Percentiles rank a stretch among this genome's conserved stretches.
phyloP scores from a whole-genome alignment of 805 yeast genomes.

The Yarrowia osloensis region DNA sequence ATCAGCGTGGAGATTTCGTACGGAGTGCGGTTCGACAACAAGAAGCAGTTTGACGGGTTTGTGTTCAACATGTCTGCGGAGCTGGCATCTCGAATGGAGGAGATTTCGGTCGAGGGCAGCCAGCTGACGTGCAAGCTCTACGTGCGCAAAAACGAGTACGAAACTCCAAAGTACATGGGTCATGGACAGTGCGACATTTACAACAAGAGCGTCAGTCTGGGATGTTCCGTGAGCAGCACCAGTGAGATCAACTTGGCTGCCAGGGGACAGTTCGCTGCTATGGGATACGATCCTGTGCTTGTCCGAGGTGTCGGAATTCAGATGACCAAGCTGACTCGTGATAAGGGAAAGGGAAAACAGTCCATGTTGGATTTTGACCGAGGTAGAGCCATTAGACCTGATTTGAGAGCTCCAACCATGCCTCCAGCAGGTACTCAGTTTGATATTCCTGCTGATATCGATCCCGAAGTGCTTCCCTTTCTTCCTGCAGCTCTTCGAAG shows the following conservation, averaged over 20 bases:
- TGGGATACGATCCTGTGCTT: constrained; percentile 65
- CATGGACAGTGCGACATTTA: constrained; percentile 75
- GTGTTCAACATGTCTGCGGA: constrained; percentile 60
- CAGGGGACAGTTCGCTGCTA: constrained; percentile 54
- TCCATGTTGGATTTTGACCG: neutral
- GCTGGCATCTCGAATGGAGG: constrained; percentile 54
- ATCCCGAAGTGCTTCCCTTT: constrained; percentile 20
- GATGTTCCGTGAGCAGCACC: constrained; percentile 56
- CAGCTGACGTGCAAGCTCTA: constrained; percentile 67
- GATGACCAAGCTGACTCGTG: constrained; percentile 53
- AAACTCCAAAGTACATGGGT: constrained; percentile 80
- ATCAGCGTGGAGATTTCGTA: constrained; percentile 87
- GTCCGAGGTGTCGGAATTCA: constrained; percentile 79
- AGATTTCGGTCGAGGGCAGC: constrained; percentile 53
- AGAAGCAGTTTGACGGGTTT: constrained; percentile 65
- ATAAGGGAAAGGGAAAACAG: constrained; percentile 19
- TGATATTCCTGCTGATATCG: constrained; percentile 32
- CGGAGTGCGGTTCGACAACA: constrained; percentile 75
- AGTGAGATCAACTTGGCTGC: constrained; percentile 58
- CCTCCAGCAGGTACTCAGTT: constrained; percentile 27
- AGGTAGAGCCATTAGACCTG: neutral
- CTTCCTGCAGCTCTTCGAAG: neutral
- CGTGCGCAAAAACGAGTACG: constrained; percentile 61
- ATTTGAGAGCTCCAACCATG: neutral
- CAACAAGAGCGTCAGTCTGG: constrained; percentile 60